phyloP scores from a whole-genome alignment of 2,329 filamentous ascomycete genomes.

The Aquanectria penicillioides region DNA sequence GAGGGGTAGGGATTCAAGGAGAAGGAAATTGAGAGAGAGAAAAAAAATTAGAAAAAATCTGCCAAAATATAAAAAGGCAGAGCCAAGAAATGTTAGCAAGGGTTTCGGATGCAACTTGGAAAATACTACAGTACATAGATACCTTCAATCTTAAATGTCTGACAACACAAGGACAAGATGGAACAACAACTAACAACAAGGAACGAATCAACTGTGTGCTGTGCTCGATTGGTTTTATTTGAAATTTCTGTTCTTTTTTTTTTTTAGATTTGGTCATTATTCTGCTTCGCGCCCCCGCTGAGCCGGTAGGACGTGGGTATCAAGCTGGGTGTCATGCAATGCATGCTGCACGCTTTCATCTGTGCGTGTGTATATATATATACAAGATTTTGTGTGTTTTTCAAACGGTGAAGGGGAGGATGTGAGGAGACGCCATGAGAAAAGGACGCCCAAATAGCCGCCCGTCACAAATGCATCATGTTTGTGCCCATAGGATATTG shows the following conservation, averaged over 20 bases:
- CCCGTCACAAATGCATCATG: neutral
- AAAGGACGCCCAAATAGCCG: neutral
- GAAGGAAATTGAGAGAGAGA: neutral
- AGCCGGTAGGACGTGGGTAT: conserved; percentile 38
- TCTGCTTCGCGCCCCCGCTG: conserved; percentile 30
- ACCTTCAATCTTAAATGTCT: conserved; percentile 8
- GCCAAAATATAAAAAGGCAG: too few species aligned
- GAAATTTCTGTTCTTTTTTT: neutral
- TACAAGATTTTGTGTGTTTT: conserved; percentile 30
- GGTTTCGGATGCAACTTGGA: neutral
- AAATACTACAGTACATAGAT: conserved; percentile 18
- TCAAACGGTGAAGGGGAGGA: too few species aligned
- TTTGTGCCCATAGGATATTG: neutral
- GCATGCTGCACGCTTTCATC: too few species aligned
- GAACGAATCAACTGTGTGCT: too few species aligned
- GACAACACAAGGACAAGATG: neutral
- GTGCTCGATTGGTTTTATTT: too few species aligned
- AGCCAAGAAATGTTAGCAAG: neutral
- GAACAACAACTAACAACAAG: too few species aligned
- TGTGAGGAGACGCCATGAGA: conserved; percentile 7
- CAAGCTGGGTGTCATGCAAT: conserved; percentile 32
- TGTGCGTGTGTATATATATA: conserved; percentile 25
- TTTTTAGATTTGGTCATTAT: conserved; percentile 36
- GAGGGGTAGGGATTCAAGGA: too few species aligned
- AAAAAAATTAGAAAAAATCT: neutral